These are phyloP conservation scores for Talaromyces stipitatus DNA, from an alignment of 495 filamentous ascomycete species.

Conservation along the genomic window DNA sequence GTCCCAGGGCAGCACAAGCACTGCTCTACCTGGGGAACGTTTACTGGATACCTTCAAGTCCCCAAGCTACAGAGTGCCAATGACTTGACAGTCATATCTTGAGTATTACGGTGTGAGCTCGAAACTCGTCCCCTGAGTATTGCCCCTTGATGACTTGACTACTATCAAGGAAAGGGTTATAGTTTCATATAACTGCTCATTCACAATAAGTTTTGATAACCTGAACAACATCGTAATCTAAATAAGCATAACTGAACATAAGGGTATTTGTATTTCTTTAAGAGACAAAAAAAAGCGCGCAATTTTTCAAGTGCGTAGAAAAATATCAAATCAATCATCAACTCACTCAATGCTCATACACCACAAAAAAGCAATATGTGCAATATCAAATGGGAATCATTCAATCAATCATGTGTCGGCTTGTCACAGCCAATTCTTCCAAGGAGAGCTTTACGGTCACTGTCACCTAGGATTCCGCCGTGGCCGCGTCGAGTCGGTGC, in stretches of 20 bases:
- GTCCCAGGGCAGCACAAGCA: no score
- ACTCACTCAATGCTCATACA: not conserved
- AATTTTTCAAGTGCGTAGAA: slow-evolving; percentile 1
- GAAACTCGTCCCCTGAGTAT: no score
- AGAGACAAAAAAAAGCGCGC: not conserved
- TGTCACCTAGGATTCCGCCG: slow-evolving; percentile 51
- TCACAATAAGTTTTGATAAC: no score
- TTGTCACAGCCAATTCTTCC: slow-evolving; percentile 72
- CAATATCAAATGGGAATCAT: slow-evolving; percentile 10
- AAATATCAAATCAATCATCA: slow-evolving; percentile 1
- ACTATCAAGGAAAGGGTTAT: not conserved
- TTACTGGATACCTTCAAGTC: no score
- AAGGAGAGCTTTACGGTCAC: slow-evolving; percentile 64
- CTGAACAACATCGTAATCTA: not conserved
- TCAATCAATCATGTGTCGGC: slow-evolving; percentile 18
- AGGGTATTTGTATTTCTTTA: slow-evolving; percentile 4
- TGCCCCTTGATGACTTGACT: no score
- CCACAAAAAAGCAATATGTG: not conserved
- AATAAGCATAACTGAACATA: slow-evolving; percentile 2
- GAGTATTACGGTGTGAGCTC: no score
- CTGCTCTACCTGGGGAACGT: no score
- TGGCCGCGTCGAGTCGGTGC: slow-evolving; percentile 25
- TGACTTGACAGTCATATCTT: no score
- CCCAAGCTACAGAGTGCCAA: no score
- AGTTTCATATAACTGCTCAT: not conserved